Evolutionary conservation across 1,284 basidiomycete genomes (phyloP).

Genomic region (Polyporus tsugae): DNA sequence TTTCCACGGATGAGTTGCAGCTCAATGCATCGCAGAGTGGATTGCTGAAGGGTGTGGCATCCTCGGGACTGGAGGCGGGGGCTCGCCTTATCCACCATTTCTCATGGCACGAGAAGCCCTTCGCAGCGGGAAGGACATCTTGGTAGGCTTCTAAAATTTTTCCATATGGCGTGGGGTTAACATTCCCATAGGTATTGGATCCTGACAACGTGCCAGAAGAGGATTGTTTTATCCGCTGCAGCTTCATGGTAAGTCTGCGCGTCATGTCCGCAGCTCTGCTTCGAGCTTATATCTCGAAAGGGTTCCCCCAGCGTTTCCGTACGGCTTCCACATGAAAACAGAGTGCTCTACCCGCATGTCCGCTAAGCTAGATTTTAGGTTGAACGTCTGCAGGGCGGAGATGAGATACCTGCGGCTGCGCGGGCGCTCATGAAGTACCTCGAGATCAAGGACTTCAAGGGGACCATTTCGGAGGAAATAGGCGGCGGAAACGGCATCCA

Average conservation of each 20-base stretch:
- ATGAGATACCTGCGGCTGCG: slow-evolving; percentile 42
- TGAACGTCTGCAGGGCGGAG: slow-evolving; percentile 45
- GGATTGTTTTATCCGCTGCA: slow-evolving; percentile 41
- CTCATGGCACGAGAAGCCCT: slow-evolving; percentile 57
- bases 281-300: slow-evolving; percentile 22
- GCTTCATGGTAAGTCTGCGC: slow-evolving; percentile 47
- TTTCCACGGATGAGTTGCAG: background rate
- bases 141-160: slow-evolving; percentile 39
- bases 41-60: slow-evolving; percentile 62
- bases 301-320: slow-evolving; percentile 58
- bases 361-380: slow-evolving; percentile 24
- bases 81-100: slow-evolving; percentile 58
- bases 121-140: slow-evolving; percentile 52
- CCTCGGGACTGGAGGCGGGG: slow-evolving; percentile 62
- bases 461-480: slow-evolving; percentile 58
- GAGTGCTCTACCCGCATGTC: background rate
- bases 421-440: slow-evolving; percentile 39
- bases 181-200: slow-evolving; percentile 35
- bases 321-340: slow-evolving; percentile 10
- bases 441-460: slow-evolving; percentile 38
- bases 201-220: slow-evolving; percentile 38
- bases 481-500: slow-evolving; percentile 68
- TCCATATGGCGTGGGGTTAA: background rate
- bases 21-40: slow-evolving; percentile 47
- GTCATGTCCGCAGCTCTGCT: too few relatives aligned